Base-by-base conservation (phyloP, 345 rosid genomes). In the Ailanthus altissimus region DNA sequence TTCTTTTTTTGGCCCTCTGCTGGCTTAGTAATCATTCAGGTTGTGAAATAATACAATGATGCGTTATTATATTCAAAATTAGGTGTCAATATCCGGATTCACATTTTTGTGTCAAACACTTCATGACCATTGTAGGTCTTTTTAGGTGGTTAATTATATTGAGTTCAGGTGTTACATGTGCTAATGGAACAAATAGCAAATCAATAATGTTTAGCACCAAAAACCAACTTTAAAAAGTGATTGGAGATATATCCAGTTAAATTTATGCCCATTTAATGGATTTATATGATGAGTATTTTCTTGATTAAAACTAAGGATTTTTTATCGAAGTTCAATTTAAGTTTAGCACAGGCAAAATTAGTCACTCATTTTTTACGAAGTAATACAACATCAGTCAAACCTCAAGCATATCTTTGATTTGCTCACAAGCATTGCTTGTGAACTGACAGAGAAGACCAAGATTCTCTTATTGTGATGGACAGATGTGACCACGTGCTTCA, bases 401-500 rank as follows among this genome's bases (percentile, higher is more conserved):
- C 23, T 25, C 38, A 5, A 25, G 5, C 43, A 16, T 45, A 46
- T 18, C 43, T 42, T 57, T 58, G 65, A 58, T 42, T 72, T 57
- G 2, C 58, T 42, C 50, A 20, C 40, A 13, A 57, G 25, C 18
- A 28, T 43, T 36, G 66, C 66, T 45, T 45, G 75, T 73, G 76
- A 73, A 20, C 23, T 73, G 67, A 43, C 75, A 54, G 74, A 54
- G 16, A 28, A 73, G 53, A 73, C 25, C 67, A 59, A 43, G 76
- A 73, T 59, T 60, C 76, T 46, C 40, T 73, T 60, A 67, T 59
- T 36, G 23, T 73, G 54, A 13, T 9, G 25, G 57, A 46, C 76
- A 73, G 76, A 56, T 59, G 45, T 49, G 40, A n/a, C 56, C 67
- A 60, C 76, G 26, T 73, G 67, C 57, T 18, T 59, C 67, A 59